Evolutionary conservation across 352 stramenopile species (phyloP).

Genomic region (Globisporangium orthogonon): DNA sequence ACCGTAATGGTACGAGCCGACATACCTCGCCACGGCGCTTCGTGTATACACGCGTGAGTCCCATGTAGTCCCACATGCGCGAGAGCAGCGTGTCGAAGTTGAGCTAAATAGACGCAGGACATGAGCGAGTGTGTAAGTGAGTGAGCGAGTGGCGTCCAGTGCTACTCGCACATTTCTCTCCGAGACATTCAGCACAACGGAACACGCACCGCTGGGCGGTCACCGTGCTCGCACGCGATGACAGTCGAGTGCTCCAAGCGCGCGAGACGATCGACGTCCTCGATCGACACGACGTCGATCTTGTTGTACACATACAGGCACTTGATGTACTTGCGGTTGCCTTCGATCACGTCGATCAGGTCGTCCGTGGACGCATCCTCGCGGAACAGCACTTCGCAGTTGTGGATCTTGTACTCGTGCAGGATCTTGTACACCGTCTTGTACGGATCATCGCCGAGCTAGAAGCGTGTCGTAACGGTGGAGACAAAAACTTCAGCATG

Average conservation of each 20-base stretch:
- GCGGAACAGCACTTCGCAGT: constrained; percentile 95
- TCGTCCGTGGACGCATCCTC: constrained; percentile 97
- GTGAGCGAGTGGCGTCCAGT: not conserved
- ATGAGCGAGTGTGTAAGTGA: not conserved
- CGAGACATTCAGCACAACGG: not conserved
- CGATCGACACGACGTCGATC: constrained; percentile 98
- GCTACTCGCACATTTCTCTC: not conserved
- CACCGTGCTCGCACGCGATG: constrained; percentile 89
- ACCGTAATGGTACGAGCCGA: not conserved
- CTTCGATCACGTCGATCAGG: constrained; percentile 98
- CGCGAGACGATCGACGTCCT: constrained; percentile 97
- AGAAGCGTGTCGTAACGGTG: not conserved
- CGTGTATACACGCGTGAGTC: constrained; percentile 85
- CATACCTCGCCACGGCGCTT: constrained; percentile 79
- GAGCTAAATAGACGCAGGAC: constrained; percentile 54
- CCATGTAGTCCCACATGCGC: constrained; percentile 90
- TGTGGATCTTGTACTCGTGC: constrained; percentile 97
- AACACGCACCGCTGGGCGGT: constrained; percentile 51
- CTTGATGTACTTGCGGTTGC: constrained; percentile 99
- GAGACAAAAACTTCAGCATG: not conserved
- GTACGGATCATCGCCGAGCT: constrained; percentile 84
- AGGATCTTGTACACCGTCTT: constrained; percentile 89
- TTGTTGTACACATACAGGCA: constrained; percentile 99
- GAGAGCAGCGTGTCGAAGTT: constrained; percentile 94
- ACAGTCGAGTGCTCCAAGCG: constrained; percentile 95